A percentile compares a stretch with the other conserved stretches of the same genome.
These are phyloP conservation scores for Beta corolliflora DNA, from an alignment of 179 eudicot species.

Conservation along the genomic window DNA sequence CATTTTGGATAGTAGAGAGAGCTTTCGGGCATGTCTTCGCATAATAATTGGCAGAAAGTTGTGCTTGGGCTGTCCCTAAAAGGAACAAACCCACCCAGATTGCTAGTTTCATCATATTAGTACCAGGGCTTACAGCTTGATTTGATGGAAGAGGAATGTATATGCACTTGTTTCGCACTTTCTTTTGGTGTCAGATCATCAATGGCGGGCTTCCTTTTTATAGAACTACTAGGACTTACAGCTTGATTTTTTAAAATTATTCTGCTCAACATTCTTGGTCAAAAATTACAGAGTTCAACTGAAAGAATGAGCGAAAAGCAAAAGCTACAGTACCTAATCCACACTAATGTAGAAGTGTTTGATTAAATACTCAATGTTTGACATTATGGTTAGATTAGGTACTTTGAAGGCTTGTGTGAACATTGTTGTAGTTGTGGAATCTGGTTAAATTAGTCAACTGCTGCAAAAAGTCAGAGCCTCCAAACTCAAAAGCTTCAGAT, in stretches of 20 bases:
- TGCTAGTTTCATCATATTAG: not conserved
- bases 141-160: not conserved
- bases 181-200: not conserved
- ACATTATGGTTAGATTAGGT: conserved; percentile 12
- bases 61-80: conserved; percentile 18
- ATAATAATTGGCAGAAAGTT: conserved; percentile 27
- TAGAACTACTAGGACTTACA: not conserved
- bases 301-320: not conserved
- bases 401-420: conserved; percentile 16
- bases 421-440: conserved; percentile 12
- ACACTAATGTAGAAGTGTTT: not conserved
- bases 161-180: not conserved
- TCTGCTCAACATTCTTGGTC: not conserved
- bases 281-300: conserved; percentile 9
- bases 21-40: conserved; percentile 29
- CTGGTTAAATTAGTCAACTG: conserved; percentile 20
- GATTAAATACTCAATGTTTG: conserved; percentile 8
- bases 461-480: not conserved
- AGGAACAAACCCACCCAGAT: conserved; percentile 22
- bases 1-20: conserved; percentile 17
- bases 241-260: not conserved
- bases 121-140: not conserved
- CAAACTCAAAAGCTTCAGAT: not conserved
- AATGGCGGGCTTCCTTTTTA: not conserved
- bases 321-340: not conserved